Evolutionary conservation across 2,329 filamentous ascomycete species (phyloP), one percentile per base, ranked within the genome.

Genomic region (Uncinocarpus reesii): DNA sequence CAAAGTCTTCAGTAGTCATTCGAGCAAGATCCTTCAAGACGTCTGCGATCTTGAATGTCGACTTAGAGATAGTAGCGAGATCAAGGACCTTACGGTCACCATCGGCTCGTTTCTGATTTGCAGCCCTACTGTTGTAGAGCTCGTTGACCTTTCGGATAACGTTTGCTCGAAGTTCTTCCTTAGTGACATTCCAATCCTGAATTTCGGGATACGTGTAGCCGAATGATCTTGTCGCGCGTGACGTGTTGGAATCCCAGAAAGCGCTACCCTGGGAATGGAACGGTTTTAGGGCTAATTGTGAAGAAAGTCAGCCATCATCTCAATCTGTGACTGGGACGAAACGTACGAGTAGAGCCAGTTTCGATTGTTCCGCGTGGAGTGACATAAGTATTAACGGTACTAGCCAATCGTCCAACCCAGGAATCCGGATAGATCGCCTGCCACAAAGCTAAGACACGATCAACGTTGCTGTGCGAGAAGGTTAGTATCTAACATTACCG

Each of bases 191-290:
- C 60, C 67, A 69, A 49, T 68, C 65, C 13, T 69, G 56, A 26
- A 80, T 76, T 55, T 90, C 86, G 0, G 79, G 72, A 59, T 93
- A 93, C 0, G 79, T 80, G 61, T 92, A 92, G 11, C 81, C 81
- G 62, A 92, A 83, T 1, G 68, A 70, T 21, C 72, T 70, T 5
- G 76, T 77, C 34, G 75, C 70, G 24, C 81, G 75, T 10, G 79
- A 73, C 52, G 70, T 72, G 45, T 80, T 73, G 0, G 83, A 83
- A 5, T 76, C 83, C 79, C 82, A 88, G 61, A 83, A 84, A 1
- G 71, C 72, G 44, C 73, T 68, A 2, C 63, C 58, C 47, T 75
- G 71, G 38, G 73, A 67, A 55, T 78, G 80, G 62, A 90, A 89
- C 0, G 86, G 85, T 1, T 77, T 78, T 2, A 88, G 67, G 0